A percentile compares a stretch with the other conserved stretches of the same genome.
phyloP scores from a whole-genome alignment of 2,329 filamentous ascomycete species.

The Neofusicoccum parvum region DNA sequence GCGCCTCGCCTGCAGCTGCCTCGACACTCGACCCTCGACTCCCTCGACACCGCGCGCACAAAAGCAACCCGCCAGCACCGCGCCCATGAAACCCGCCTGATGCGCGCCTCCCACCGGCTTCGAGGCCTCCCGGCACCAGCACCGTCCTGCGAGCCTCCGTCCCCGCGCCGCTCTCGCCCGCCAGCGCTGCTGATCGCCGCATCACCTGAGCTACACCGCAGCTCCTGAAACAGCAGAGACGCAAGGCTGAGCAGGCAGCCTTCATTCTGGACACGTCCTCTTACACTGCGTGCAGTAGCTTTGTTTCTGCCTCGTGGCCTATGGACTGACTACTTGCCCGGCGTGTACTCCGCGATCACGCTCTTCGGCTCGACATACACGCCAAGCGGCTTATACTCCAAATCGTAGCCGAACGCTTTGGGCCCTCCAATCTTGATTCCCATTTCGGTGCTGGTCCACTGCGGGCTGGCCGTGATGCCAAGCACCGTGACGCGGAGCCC shows the following conservation, averaged over 20 bases:
- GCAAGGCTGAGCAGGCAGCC: not conserved
- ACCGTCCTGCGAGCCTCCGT: too few species aligned
- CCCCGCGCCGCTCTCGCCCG: not conserved
- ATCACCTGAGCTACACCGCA: constrained; percentile 7
- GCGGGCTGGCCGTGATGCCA: constrained; percentile 20
- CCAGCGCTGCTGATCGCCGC: not conserved
- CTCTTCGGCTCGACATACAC: constrained; percentile 21
- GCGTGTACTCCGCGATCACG: constrained; percentile 18
- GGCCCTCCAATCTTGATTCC: constrained; percentile 18
- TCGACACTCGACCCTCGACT: too few species aligned
- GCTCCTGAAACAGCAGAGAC: not conserved
- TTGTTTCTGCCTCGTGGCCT: not conserved
- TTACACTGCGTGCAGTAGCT: not conserved
- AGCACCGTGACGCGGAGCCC: constrained; percentile 20
- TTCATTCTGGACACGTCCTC: not conserved
- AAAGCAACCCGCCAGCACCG: not conserved
- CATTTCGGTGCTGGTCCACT: constrained; percentile 15
- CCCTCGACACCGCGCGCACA: not conserved
- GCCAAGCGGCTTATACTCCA: constrained; percentile 17
- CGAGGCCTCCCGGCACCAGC: not conserved
- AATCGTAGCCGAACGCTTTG: constrained; percentile 21
- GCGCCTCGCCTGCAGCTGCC: too few species aligned
- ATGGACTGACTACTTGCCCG: not conserved
- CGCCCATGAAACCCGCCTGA: not conserved
- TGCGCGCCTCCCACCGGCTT: not conserved